A percentile compares a stretch with the other conserved stretches of the same genome.
Conservation (phyloP, 2,329 filamentous ascomycete genomes). For the Botryotinia globosa region DNA sequence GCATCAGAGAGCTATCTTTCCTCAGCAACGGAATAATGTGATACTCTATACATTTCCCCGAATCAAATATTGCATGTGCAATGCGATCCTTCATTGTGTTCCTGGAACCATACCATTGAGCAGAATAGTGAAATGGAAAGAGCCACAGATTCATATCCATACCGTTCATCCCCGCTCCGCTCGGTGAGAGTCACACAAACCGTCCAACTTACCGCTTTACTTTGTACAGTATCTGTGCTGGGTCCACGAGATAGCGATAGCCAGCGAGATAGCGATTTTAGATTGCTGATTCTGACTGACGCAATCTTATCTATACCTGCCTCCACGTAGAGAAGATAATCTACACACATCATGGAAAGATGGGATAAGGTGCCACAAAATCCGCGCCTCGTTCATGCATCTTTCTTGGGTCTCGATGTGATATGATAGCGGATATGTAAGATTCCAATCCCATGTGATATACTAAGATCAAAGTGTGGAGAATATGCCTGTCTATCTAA, state of each 20-base stretch:
- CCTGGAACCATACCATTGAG: neutral
- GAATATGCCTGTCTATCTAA: neutral
- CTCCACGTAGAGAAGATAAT: neutral
- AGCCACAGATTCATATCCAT: neutral
- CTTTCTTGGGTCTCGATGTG: no score
- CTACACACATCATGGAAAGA: neutral
- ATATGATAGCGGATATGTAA: neutral
- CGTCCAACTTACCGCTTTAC: neutral
- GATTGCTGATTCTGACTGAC: neutral
- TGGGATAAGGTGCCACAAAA: neutral
- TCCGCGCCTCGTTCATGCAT: neutral
- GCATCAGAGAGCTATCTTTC: neutral
- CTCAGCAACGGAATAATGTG: neutral
- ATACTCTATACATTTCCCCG: neutral
- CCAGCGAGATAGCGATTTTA: neutral
- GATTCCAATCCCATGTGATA: neutral
- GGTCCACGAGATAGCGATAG: neutral
- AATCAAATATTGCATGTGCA: neutral
- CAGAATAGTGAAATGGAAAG: neutral
- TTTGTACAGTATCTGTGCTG: neutral
- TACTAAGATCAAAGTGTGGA: neutral
- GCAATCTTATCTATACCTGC: neutral
- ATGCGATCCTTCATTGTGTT: neutral
- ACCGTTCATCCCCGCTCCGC: neutral
- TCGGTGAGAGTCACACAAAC: neutral